Evolutionary conservation across 306 rosid genomes (phyloP).

Genomic region (Casuarina cunninghamiana): DNA sequence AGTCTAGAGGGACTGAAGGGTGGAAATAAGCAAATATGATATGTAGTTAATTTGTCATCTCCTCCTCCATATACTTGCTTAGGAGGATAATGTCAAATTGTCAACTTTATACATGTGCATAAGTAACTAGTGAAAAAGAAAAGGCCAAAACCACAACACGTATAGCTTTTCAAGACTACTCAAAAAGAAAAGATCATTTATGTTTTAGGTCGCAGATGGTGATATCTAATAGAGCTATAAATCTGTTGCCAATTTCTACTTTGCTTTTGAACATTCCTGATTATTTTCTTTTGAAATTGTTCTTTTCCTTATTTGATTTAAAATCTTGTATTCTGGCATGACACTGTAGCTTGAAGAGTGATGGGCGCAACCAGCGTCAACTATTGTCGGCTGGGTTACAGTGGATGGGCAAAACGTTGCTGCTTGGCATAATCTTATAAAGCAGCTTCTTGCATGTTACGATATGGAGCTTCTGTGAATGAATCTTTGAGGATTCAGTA

Average conservation of each 20-base stretch:
- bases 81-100: not conserved
- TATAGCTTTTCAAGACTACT: too few relatives aligned
- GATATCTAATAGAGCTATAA: not conserved
- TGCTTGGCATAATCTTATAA: conserved; percentile 93
- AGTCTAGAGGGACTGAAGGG: too few relatives aligned
- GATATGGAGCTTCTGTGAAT: conserved; percentile 79
- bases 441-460: conserved; percentile 87
- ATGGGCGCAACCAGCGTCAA: conserved; percentile 99
- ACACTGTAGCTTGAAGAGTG: conserved; percentile 89
- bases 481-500: conserved; percentile 7
- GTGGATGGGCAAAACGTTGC: conserved; percentile 87
- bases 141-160: too few relatives aligned
- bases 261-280: not conserved
- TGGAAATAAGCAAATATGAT: not conserved
- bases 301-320: not conserved
- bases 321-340: conserved; percentile 20
- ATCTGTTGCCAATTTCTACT: conserved; percentile 22
- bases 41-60: not conserved
- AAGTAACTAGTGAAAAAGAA: not conserved
- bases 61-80: not conserved
- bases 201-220: conserved; percentile 10
- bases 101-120: not conserved
- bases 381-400: conserved; percentile 89
- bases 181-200: not conserved
- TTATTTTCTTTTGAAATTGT: not conserved